Percentiles rank a stretch among this genome's conserved stretches.
Evolutionary conservation across 768 basidiomycete species (phyloP).

Genomic region (Leccinum barrowsii): DNA sequence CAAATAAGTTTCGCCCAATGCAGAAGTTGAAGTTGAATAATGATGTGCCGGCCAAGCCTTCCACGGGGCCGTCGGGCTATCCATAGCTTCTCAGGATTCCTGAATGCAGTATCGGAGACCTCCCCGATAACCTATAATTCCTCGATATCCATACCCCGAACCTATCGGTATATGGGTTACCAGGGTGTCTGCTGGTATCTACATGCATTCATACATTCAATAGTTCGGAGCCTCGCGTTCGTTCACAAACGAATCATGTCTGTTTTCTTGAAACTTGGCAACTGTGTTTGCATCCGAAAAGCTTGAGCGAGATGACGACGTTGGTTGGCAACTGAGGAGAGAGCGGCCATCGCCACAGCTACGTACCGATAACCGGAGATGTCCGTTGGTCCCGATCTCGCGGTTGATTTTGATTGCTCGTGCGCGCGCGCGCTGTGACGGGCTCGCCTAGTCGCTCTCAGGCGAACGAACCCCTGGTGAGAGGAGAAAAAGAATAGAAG

Average conservation of each 20-base stretch:
- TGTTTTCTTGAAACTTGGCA: neutral
- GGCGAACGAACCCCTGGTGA: neutral
- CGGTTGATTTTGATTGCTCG: neutral
- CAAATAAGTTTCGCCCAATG: neutral
- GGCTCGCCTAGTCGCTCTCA: neutral
- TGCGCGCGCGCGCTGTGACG: neutral
- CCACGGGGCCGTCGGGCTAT: too few species aligned
- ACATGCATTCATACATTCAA: too few species aligned
- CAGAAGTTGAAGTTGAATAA: neutral
- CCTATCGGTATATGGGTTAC: too few species aligned
- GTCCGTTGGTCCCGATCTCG: neutral
- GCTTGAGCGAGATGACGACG: neutral
- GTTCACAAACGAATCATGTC: neutral
- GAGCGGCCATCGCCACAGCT: neutral
- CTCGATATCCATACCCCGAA: neutral
- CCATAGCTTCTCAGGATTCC: too few species aligned
- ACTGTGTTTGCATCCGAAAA: neutral
- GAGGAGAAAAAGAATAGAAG: neutral
- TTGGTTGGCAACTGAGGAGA: neutral
- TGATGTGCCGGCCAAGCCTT: too few species aligned
- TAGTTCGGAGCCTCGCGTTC: too few species aligned
- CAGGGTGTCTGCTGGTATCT: too few species aligned
- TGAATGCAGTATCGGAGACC: neutral
- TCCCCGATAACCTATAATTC: neutral
- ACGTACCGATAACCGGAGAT: neutral